A percentile compares a stretch with the other conserved stretches of the same genome.
phyloP scores from a whole-genome alignment of 352 stramenopile species.

The Saprolegnia parasitica region DNA sequence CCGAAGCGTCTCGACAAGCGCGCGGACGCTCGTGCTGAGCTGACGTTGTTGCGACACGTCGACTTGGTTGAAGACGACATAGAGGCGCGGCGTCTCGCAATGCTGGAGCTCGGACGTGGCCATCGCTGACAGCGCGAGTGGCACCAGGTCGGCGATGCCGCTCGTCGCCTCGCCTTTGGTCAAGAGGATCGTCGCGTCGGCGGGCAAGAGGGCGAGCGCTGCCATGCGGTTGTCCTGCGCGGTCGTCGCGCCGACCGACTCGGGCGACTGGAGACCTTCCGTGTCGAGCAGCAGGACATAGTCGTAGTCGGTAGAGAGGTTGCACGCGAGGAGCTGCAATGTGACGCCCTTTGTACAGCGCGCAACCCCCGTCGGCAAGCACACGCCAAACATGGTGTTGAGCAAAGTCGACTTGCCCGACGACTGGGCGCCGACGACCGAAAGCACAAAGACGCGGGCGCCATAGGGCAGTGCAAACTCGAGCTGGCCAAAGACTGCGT shows the following conservation, averaged over 20 bases:
- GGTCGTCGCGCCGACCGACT: neutral
- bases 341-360: neutral
- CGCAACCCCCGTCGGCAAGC: neutral
- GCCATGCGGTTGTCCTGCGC: neutral
- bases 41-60: neutral
- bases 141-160: neutral
- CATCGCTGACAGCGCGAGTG: neutral
- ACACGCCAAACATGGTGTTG: constrained; percentile 2
- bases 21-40: neutral
- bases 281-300: constrained; percentile 7
- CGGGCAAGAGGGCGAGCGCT: neutral
- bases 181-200: neutral
- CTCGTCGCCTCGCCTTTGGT: neutral
- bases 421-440: neutral
- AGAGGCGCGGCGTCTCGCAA: neutral
- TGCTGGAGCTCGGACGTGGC: neutral
- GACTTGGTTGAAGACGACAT: constrained; percentile 3
- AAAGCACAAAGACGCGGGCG: constrained; percentile 6
- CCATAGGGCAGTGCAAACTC: neutral
- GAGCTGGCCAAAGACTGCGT: neutral
- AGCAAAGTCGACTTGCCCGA: constrained; percentile 8
- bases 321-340: neutral
- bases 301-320: neutral
- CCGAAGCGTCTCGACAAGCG: neutral
- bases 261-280: neutral